Evolutionary conservation across 2,329 filamentous ascomycete genomes (phyloP).

Genomic region (Akanthomyces muscarius): DNA sequence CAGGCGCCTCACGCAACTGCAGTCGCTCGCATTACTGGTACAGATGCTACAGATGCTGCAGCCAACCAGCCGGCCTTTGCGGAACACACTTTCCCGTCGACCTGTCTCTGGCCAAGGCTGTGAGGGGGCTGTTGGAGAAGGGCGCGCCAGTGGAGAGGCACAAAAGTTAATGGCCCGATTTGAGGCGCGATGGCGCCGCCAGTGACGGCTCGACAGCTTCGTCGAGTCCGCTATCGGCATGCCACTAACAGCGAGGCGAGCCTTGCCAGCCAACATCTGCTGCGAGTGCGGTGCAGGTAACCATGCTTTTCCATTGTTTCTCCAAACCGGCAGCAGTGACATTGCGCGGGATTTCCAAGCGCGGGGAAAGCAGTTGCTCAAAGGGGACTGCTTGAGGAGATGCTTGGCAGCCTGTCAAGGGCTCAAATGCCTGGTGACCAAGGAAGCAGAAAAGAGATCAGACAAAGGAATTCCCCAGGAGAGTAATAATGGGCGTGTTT

Average conservation of each 20-base stretch:
- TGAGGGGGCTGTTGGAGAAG: conserved; percentile 4
- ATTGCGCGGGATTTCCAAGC: not conserved
- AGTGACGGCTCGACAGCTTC: not conserved
- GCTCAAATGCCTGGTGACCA: not conserved
- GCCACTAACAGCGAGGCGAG: not conserved
- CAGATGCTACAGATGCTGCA: not conserved
- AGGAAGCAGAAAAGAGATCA: not conserved
- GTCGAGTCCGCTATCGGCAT: conserved; percentile 12
- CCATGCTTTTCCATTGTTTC: not conserved
- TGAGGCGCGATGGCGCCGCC: conserved; percentile 1
- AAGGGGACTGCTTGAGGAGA: not conserved
- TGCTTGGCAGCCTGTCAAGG: not conserved
- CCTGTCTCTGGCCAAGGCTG: not conserved
- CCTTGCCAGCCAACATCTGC: not conserved
- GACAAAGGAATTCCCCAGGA: not conserved
- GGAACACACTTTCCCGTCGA: not conserved
- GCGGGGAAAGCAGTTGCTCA: not conserved
- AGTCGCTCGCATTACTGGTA: not conserved
- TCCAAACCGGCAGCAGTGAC: not conserved
- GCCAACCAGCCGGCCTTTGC: not conserved
- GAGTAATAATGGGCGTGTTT: not conserved
- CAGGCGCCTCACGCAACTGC: too few species aligned
- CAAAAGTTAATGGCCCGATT: conserved; percentile 11
- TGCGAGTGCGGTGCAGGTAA: not conserved
- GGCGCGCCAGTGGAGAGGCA: not conserved